Conservation (phyloP, 2,329 filamentous ascomycete genomes). For the Colletotrichum brevisporum region DNA sequence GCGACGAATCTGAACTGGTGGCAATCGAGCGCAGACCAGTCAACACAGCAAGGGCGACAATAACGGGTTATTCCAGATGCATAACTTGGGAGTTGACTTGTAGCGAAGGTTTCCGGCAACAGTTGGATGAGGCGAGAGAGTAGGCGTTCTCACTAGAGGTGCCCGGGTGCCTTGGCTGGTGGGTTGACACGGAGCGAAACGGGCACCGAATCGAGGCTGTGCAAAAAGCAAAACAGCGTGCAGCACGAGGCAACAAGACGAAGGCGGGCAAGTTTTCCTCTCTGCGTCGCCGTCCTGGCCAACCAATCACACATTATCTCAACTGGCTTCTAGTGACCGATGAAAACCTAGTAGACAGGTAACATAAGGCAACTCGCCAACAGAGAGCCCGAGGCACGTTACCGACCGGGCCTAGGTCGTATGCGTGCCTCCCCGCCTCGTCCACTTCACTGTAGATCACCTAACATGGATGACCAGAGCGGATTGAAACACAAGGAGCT, state of each 20-base stretch:
- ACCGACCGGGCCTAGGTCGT: too few species aligned
- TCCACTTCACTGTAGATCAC: too few species aligned
- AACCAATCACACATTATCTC: not conserved
- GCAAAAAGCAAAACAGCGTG: conserved; percentile 29
- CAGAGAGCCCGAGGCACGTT: too few species aligned
- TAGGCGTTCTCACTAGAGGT: too few species aligned
- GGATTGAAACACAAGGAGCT: conserved; percentile 28
- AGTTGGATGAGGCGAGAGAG: too few species aligned
- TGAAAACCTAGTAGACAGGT: too few species aligned
- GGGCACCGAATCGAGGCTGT: conserved; percentile 35
- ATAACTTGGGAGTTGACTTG: conserved; percentile 13
- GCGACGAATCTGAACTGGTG: not conserved
- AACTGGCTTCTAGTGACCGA: too few species aligned
- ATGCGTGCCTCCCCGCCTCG: too few species aligned
- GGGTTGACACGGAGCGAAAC: conserved; percentile 29
- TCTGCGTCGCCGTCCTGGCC: not conserved
- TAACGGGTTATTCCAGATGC: conserved; percentile 5
- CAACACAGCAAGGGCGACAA: not conserved
- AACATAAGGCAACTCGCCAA: too few species aligned
- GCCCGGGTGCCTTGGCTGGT: conserved; percentile 1
- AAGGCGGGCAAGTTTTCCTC: too few species aligned
- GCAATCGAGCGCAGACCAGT: not conserved
- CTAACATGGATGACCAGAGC: conserved; percentile 7
- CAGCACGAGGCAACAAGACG: not conserved
- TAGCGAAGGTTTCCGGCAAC: not conserved